Evolutionary conservation across 2,329 filamentous ascomycete species (phyloP).

Genomic region (Fusarium nygamai): DNA sequence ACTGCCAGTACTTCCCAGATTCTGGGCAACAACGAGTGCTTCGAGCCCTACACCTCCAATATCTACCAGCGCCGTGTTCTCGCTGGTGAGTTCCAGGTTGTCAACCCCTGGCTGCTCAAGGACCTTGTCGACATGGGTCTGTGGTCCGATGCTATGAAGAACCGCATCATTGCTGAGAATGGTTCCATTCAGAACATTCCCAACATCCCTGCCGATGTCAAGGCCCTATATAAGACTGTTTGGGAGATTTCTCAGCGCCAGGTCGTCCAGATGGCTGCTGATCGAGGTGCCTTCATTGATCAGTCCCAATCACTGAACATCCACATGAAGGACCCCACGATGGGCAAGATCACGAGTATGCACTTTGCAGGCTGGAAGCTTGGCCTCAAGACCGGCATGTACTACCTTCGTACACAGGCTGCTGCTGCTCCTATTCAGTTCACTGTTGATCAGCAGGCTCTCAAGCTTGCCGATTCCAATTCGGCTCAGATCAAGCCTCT

Average conservation of each 20-base stretch:
- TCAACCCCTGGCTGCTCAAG: slow-evolving; percentile 98
- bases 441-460: slow-evolving; percentile 95
- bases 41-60: slow-evolving; percentile 99
- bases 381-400: slow-evolving; percentile 99
- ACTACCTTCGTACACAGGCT: slow-evolving; percentile 98
- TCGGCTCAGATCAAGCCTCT: slow-evolving; percentile 70
- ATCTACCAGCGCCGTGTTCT: slow-evolving; percentile 99
- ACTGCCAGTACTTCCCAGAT: slow-evolving; percentile 98
- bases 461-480: slow-evolving; percentile 86
- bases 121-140: slow-evolving; percentile 97
- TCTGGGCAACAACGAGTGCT: slow-evolving; percentile 98
- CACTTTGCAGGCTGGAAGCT: slow-evolving; percentile 99
- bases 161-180: slow-evolving; percentile 97
- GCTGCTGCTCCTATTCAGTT: slow-evolving; percentile 98
- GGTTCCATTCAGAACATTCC: slow-evolving; percentile 97
- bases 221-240: slow-evolving; percentile 98
- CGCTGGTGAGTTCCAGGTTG: slow-evolving; percentile 98
- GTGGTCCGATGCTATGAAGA: slow-evolving; percentile 99
- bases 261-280: slow-evolving; percentile 97
- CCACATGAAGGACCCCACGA: slow-evolving; percentile 98
- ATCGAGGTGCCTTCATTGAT: slow-evolving; percentile 98
- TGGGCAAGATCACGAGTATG: slow-evolving; percentile 99
- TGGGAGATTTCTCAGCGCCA: slow-evolving; percentile 98
- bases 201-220: slow-evolving; percentile 95
- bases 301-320: slow-evolving; percentile 99